Evolutionary conservation across 495 filamentous ascomycete genomes (phyloP), one percentile per base, ranked within the genome.

Genomic region (Clohesyomyces aquaticus): DNA sequence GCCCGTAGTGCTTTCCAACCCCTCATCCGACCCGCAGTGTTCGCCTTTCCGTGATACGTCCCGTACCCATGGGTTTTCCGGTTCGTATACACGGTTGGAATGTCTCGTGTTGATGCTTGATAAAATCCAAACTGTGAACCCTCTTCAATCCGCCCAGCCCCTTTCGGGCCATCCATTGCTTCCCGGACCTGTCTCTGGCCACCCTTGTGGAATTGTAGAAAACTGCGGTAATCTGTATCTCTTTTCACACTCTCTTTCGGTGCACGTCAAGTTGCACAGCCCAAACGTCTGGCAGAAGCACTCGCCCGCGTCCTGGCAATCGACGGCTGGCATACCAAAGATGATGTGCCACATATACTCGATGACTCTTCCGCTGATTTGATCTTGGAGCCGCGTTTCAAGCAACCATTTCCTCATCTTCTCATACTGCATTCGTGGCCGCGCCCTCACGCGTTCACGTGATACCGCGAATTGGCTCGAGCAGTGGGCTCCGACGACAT

Each of bases 271-370:
- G 50, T 66, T 66, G 59, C 67, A 70, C 63, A 70, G 32, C 10
- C 67, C 67, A 55, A 70, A 70, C 2, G 54, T 54, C 35, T 70
- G 25, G 25, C 67, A 70, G 38, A 70, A 70, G 54, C 67, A 70
- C 53, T 66, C 46, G 6, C 67, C 67, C 21, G 67, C 59, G 55
- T 65, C 56, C 53, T 70, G 63, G 32, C 67, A 70, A 54, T 70
- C 67, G 1, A 70, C 67, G 14, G 63, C 52, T 18, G 58, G 53
- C 67, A 70, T 70, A 10, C 63, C 62, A 29, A 70, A 66, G 42
- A 70, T 66, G 14, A 70, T 66, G 51, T 70, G 67, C 67, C 67
- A 70, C 63, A 63, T 63, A 27, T 70, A 70, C 59, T 70, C 67
- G 6, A 70, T 49, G 18, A 70, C 50, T 12, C 67, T 29, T 1